These are phyloP conservation scores for Globisporangium acanthophoron DNA, from an alignment of 352 stramenopile species.

Conservation along the genomic window DNA sequence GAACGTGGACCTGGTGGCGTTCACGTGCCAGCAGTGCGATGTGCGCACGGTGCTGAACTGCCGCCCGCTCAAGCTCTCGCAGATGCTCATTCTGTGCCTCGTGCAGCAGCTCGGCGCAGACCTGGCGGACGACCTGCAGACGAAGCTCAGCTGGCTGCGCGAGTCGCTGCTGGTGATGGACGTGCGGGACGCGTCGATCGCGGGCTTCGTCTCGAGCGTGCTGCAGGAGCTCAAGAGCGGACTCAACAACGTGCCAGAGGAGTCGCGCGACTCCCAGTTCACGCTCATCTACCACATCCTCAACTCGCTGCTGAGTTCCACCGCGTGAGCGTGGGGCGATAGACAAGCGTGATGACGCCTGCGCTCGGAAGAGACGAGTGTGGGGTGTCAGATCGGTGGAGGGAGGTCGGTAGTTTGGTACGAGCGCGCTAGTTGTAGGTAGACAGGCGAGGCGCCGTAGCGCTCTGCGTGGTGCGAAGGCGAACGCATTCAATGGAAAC, in stretches of 20 bases:
- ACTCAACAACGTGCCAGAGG: slow-evolving; percentile 47
- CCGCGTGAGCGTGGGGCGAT: not conserved
- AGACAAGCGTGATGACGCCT: no score
- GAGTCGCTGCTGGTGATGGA: slow-evolving; percentile 84
- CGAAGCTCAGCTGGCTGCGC: slow-evolving; percentile 73
- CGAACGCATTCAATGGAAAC: not conserved
- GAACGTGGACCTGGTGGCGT: slow-evolving; percentile 67
- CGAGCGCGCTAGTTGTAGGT: slow-evolving; percentile 1
- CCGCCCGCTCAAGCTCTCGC: slow-evolving; percentile 68
- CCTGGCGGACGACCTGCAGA: slow-evolving; percentile 50
- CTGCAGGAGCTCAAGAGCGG: slow-evolving; percentile 68
- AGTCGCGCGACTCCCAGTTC: slow-evolving; percentile 76
- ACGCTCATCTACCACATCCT: slow-evolving; percentile 81
- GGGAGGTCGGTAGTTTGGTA: not conserved
- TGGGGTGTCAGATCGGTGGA: not conserved
- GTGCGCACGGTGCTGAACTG: slow-evolving; percentile 51
- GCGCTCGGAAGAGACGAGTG: not conserved
- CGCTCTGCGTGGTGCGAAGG: not conserved
- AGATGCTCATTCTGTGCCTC: slow-evolving; percentile 82
- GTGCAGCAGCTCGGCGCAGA: slow-evolving; percentile 80
- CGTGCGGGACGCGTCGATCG: slow-evolving; percentile 59
- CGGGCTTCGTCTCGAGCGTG: slow-evolving; percentile 70
- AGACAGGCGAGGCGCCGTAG: not conserved
- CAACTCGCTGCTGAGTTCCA: slow-evolving; percentile 78
- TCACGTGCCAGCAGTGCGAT: slow-evolving; percentile 67